Base-by-base conservation (phyloP, 371 early-diverging fungal species). In the Zopfochytrium polystomum region DNA sequence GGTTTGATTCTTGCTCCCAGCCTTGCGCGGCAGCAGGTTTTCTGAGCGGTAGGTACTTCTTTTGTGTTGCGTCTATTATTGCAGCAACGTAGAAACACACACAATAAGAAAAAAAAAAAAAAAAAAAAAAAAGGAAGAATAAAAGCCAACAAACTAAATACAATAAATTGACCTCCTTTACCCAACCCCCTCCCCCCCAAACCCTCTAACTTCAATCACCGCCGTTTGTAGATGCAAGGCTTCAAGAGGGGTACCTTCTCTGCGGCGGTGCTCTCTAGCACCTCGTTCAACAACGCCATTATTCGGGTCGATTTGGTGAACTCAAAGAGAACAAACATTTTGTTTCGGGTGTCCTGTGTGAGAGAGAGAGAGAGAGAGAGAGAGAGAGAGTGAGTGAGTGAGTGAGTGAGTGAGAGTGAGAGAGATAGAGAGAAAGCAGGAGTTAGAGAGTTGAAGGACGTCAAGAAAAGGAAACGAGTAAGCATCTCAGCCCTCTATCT, bases 391-490 rank as follows among this genome's bases (percentile, higher is more conserved):
- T 13, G 23, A 43, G 7, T 18, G 30, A 42, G 6, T 38, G 25
- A 20, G 32, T 34, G 15, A 22, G 5, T 7, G 7, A 35, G 20
- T 34, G 1, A 29, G 32, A 20, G 43, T 26, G 13, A n/a, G n/a
- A n/a, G n/a, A n/a, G n/a, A n/a, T n/a, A n/a, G n/a, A n/a, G n/a
- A n/a, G n/a, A n/a, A n/a, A n/a, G 33, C 49, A 7, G 15, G 20
- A 9, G 13, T 25, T 23, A 79, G 69, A 63, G 91, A 90, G 35
- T 90, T 87, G 20, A 91, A 72, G 75, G 91, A 79, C 52, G 89
- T 80, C 80, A 93, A 92, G 91, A 91, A 91, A 62, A 88, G 90
- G 80, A 91, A n/a, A n/a, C n/a, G n/a, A n/a, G n/a, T n/a, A n/a
- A n/a, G n/a, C n/a, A n/a, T n/a, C n/a, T n/a, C 38, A 38, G 18